Percentiles rank a stretch among this genome's conserved stretches.
Conservation (phyloP, 805 yeast genomes). For the Metschnikowia matae region DNA sequence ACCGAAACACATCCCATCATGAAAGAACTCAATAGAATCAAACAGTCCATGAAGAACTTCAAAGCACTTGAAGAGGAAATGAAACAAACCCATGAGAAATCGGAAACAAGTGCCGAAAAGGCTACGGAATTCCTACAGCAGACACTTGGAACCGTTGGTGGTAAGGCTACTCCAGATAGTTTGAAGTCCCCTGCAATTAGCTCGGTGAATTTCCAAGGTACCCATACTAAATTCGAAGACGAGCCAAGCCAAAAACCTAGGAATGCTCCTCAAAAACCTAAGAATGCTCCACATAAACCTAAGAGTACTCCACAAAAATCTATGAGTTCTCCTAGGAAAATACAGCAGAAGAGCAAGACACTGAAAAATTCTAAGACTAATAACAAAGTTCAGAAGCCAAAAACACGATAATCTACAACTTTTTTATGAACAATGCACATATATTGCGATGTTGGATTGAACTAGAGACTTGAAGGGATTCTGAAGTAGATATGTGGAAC, state of each 20-base stretch:
- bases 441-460: not conserved
- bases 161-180: conserved; percentile 26
- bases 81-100: conserved; percentile 17
- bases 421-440: not conserved
- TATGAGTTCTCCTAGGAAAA: not conserved
- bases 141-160: conserved; percentile 40
- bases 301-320: not conserved
- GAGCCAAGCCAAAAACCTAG: not conserved
- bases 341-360: not conserved
- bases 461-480: not conserved
- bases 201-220: conserved; percentile 47
- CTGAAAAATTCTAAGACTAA: not conserved
- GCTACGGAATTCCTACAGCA: conserved; percentile 45
- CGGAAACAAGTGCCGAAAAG: conserved; percentile 25
- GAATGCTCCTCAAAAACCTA: not conserved
- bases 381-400: conserved; percentile 5
- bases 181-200: conserved; percentile 49
- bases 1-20: conserved; percentile 59
- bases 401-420: not conserved
- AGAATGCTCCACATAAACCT: not conserved
- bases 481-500: not conserved
- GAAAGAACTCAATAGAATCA: conserved; percentile 63
- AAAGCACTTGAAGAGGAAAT: conserved; percentile 33
- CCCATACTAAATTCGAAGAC: conserved; percentile 47
- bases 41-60: conserved; percentile 59